Conservation (phyloP, 2,329 filamentous ascomycete genomes). For the Aspergillus piperis region DNA sequence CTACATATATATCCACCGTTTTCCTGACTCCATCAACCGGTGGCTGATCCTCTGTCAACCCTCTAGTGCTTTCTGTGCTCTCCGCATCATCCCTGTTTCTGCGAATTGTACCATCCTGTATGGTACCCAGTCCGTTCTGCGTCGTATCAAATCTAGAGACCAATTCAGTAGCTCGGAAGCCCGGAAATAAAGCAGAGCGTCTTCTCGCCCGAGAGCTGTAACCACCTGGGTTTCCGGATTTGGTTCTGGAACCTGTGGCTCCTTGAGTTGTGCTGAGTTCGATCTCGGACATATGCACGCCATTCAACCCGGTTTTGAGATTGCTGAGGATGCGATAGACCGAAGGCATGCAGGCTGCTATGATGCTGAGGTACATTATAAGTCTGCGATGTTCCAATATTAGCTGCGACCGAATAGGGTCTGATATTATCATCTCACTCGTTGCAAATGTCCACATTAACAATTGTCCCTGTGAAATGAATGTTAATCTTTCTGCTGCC, state of each 20-base stretch:
- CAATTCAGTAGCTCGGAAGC: background rate
- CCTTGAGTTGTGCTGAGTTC: background rate
- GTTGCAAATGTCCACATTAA: constrained; percentile 16
- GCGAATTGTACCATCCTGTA: background rate
- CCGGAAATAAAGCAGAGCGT: background rate
- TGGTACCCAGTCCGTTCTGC: background rate
- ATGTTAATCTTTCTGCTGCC: background rate
- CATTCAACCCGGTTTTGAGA: constrained; percentile 1
- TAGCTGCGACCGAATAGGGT: background rate
- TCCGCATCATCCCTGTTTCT: background rate
- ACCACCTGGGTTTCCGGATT: background rate
- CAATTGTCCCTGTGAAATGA: constrained; percentile 9
- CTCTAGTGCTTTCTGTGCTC: background rate
- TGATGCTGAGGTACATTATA: constrained; percentile 19
- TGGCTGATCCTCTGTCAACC: background rate
- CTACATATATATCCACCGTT: background rate
- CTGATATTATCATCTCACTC: no score
- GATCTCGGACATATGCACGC: background rate
- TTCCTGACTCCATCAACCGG: background rate
- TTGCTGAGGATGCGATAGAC: constrained; percentile 17
- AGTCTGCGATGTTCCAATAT: constrained; percentile 3
- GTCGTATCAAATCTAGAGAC: background rate
- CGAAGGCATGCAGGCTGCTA: constrained; percentile 18
- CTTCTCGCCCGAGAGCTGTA: background rate
- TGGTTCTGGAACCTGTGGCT: background rate